phyloP scores from a whole-genome alignment of 495 filamentous ascomycete species.

The Glarea lozoyensis region DNA sequence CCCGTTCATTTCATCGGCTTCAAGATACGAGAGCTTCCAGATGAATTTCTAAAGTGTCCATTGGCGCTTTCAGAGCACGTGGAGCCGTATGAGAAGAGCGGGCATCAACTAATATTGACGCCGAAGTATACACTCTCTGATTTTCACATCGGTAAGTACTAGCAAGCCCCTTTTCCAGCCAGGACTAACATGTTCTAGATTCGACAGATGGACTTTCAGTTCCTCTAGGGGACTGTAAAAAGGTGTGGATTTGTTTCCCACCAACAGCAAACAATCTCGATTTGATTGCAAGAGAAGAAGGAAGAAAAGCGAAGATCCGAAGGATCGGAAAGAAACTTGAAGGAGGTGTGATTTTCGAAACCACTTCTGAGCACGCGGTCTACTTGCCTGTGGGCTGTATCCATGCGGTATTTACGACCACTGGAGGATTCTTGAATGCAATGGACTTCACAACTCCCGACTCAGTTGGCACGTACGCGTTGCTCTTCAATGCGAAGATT shows the following conservation, averaged over 20 bases:
- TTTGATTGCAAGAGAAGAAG: constrained; percentile 6
- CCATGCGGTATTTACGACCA: constrained; percentile 14
- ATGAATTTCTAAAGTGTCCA: constrained; percentile 5
- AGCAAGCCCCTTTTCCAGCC: no score
- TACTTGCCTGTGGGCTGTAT: constrained; percentile 11
- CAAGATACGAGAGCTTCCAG: background rate
- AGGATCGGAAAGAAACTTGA: constrained; percentile 8
- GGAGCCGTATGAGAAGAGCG: constrained; percentile 11
- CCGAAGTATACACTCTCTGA: constrained; percentile 16
- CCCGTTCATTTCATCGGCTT: constrained; percentile 2
- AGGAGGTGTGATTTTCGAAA: constrained; percentile 13
- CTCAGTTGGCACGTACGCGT: constrained; percentile 1
- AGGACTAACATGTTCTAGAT: no score
- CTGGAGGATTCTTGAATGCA: constrained; percentile 15
- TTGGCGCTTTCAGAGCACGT: constrained; percentile 4
- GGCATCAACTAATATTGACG: constrained; percentile 14
- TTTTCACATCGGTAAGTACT: no score
- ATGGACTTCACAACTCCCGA: constrained; percentile 16
- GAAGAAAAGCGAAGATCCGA: constrained; percentile 9
- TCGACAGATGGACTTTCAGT: constrained; percentile 15
- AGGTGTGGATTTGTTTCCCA: constrained; percentile 17
- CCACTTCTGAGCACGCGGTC: constrained; percentile 13
- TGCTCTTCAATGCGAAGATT: background rate
- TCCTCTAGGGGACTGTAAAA: constrained; percentile 13
- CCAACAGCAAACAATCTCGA: constrained; percentile 12